Base-by-base conservation (phyloP, 352 stramenopile genomes). In the Globisporangium nodosum region DNA sequence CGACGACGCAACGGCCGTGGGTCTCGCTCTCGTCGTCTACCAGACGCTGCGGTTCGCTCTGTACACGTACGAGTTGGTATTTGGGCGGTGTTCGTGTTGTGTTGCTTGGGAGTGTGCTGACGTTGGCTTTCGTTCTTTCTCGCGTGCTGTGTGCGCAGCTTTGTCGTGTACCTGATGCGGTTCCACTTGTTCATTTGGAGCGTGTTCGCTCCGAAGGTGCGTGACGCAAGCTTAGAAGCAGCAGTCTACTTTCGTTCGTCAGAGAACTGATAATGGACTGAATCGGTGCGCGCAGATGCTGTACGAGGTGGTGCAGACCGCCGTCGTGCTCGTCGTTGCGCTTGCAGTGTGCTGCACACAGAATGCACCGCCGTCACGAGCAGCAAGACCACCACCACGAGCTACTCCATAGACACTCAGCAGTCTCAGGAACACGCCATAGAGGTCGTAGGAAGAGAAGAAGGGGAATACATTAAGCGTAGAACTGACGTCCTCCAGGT, bases 181-280 rank as follows among this genome's bases (percentile, higher is more conserved):
- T 93, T 93, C 61, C 87, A 96, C 63, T 69, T 96, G 48, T 96
- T 96, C 56, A 92, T 96, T 52, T 96, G 87, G 87, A 96, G 86
- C 42, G 87, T 96, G 6, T 96, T 96, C 47, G 87, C 87, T 5
- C 87, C 87, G 9, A 96, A 96, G 78, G 86, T 95, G 63, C 21
- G 48, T 40, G 3, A 8, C 7, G 11, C 3, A 39, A 2, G 35
- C 35, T 9, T 35, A 27, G 24, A 27, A 27, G 24, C 1, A 27
- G 24, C 24, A 27, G 24, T 27, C 24, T 27, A 27, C 24, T 27
- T 27, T 27, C 24, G 24, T 27, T 27, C 24, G 24, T 27, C 24
- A 27, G 24, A 27, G 24, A 27, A 27, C 35, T 40, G 35, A 40
- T 15, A 15, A 40, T 20, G 47, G 12, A 21, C 8, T 8, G 24